Conservation (phyloP, 75 land plant genomes). For the Azolla pinnata region DNA sequence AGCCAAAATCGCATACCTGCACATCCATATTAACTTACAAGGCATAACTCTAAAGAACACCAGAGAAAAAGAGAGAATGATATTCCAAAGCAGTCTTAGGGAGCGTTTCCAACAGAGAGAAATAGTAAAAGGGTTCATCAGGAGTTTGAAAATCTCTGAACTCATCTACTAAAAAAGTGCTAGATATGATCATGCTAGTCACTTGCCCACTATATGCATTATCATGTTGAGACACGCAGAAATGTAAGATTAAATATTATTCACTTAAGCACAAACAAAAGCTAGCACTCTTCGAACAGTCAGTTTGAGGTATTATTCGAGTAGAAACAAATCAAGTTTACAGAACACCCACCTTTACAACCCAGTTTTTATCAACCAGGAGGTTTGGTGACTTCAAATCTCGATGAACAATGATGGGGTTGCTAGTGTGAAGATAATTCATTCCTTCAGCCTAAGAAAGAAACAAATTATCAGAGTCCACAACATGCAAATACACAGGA, state of each 20-base stretch:
- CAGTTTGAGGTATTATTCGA: too few species aligned
- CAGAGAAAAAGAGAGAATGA: too few species aligned
- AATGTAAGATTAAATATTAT: neutral
- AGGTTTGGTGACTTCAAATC: conserved; percentile 96
- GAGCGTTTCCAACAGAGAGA: too few species aligned
- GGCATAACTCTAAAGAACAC: too few species aligned
- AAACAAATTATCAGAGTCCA: too few species aligned
- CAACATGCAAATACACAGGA: too few species aligned
- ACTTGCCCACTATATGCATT: neutral
- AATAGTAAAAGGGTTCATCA: too few species aligned
- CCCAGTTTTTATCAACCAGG: conserved; percentile 94
- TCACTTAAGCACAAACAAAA: neutral
- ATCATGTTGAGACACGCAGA: neutral
- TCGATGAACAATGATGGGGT: conserved; percentile 85
- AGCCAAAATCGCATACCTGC: conserved; percentile 99
- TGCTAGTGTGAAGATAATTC: conserved; percentile 87
- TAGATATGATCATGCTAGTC: neutral
- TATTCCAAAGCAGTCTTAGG: too few species aligned
- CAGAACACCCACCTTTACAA: conserved; percentile 99
- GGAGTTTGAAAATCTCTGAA: too few species aligned
- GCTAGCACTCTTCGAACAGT: too few species aligned
- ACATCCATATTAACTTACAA: conserved; percentile 5
- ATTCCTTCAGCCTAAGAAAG: conserved; percentile 81
- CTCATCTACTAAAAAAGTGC: too few species aligned
- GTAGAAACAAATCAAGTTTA: too few species aligned